These are phyloP conservation scores for Magnolia changhungtana DNA, from an alignment of 164 flowering plant genomes.

Conservation along the genomic window DNA sequence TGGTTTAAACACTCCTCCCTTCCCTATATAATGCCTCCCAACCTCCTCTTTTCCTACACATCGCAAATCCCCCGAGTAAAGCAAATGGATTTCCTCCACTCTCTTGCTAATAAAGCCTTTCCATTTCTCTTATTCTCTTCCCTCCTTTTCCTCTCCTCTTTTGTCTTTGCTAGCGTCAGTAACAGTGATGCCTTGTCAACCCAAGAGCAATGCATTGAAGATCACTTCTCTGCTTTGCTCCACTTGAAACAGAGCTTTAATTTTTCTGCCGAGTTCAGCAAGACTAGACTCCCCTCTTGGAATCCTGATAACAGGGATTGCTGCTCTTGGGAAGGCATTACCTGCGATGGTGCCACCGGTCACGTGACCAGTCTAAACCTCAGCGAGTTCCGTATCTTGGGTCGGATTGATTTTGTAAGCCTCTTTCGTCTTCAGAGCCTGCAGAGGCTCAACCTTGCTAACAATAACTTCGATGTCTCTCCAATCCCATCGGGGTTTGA, in stretches of 20 bases:
- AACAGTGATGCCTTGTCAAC: no score
- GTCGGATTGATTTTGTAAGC: neutral
- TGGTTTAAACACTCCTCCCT: no score
- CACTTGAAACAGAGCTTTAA: neutral
- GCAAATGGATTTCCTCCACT: no score
- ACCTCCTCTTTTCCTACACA: no score
- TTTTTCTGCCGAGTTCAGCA: neutral
- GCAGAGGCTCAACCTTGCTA: slow-evolving; percentile 33
- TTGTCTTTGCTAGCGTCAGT: no score
- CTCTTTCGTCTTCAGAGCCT: slow-evolving; percentile 15
- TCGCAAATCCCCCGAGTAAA: no score
- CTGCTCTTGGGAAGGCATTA: slow-evolving; percentile 38
- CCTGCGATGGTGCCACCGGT: slow-evolving; percentile 26
- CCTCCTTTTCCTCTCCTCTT: no score
- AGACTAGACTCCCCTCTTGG: slow-evolving; percentile 26
- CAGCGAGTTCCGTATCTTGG: slow-evolving; percentile 23
- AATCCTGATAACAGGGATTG: slow-evolving; percentile 19
- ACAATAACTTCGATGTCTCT: neutral
- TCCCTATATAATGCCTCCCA: no score
- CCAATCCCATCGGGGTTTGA: neutral
- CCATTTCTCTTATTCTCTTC: no score
- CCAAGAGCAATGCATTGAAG: neutral
- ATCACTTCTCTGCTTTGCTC: slow-evolving; percentile 25
- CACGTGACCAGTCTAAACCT: slow-evolving; percentile 33
- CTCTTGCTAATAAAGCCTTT: no score